A percentile compares a stretch with the other conserved stretches of the same genome.
These are phyloP conservation scores for Aquilaria agallochum DNA, from an alignment of 441 rosid species.

Conservation along the genomic window DNA sequence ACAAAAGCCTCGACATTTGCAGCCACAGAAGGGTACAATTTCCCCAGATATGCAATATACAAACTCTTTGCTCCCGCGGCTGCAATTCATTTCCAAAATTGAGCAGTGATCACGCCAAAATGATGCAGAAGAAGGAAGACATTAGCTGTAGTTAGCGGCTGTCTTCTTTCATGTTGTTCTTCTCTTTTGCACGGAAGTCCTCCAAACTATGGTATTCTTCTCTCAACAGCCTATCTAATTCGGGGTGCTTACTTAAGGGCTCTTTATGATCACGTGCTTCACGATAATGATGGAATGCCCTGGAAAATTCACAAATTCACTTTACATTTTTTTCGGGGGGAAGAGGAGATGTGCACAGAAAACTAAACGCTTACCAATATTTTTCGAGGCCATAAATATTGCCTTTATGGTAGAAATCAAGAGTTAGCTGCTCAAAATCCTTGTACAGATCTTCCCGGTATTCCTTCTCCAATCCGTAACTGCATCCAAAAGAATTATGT, in stretches of 20 bases:
- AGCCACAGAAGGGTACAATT: slow-evolving; percentile 15
- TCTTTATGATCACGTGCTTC: slow-evolving; percentile 35
- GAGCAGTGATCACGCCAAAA: slow-evolving; percentile 15
- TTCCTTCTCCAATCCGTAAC: slow-evolving; percentile 92
- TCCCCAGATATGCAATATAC: slow-evolving; percentile 25
- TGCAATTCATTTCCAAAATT: slow-evolving; percentile 32
- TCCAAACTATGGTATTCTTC: slow-evolving; percentile 65
- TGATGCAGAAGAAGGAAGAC: neutral
- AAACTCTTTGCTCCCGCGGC: slow-evolving; percentile 16
- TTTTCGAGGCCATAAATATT: slow-evolving; percentile 94
- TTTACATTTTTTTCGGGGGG: neutral
- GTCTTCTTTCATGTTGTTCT: slow-evolving; percentile 29
- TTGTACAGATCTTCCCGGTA: slow-evolving; percentile 68
- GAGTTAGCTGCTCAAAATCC: slow-evolving; percentile 83
- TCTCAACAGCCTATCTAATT: slow-evolving; percentile 69
- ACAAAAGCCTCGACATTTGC: slow-evolving; percentile 22
- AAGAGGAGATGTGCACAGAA: neutral
- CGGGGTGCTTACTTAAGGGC: slow-evolving; percentile 62
- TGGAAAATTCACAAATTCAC: slow-evolving; percentile 13
- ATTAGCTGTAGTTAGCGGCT: slow-evolving; percentile 20
- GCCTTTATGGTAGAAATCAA: slow-evolving; percentile 76
- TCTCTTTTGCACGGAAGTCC: slow-evolving; percentile 70
- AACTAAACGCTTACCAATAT: slow-evolving; percentile 58
- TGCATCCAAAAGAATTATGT: slow-evolving; percentile 21
- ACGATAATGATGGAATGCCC: slow-evolving; percentile 97